These are phyloP conservation scores for Alternaria sp. DNA, from an alignment of 2,329 filamentous ascomycete species.

Conservation along the genomic window DNA sequence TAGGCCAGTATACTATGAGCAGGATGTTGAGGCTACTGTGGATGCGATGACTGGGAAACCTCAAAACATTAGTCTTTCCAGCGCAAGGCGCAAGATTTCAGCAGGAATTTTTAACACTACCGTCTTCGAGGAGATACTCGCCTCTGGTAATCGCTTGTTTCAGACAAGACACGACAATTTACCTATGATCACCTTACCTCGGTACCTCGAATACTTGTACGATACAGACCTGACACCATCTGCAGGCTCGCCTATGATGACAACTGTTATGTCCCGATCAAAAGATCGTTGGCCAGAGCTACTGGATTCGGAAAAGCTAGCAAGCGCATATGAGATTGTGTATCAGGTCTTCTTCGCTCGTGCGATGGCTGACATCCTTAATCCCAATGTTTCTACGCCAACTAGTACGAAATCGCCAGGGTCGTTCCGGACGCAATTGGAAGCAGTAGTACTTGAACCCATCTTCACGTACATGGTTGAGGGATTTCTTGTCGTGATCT, in stretches of 20 bases:
- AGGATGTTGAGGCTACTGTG: neutral
- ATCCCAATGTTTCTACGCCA: neutral
- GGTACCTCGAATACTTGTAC: neutral
- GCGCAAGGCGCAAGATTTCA: neutral
- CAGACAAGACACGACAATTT: neutral
- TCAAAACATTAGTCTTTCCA: neutral
- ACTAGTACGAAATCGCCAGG: neutral
- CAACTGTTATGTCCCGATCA: neutral
- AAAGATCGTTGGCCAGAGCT: neutral
- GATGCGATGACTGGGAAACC: neutral
- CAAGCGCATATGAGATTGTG: neutral
- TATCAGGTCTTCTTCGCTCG: neutral
- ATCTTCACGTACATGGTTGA: neutral
- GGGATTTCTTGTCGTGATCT: neutral
- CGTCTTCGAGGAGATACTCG: neutral
- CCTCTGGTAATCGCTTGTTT: neutral
- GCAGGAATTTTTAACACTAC: neutral
- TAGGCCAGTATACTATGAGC: neutral
- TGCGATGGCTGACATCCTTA: neutral
- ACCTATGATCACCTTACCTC: neutral
- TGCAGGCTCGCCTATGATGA: neutral
- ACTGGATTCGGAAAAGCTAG: neutral
- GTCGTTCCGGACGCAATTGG: neutral
- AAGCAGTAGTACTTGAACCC: neutral
- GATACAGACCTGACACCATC: neutral